Evolutionary conservation across 179 eudicot genomes (phyloP), one percentile per base, ranked within the genome.

Genomic region (Spinacia oleracea): DNA sequence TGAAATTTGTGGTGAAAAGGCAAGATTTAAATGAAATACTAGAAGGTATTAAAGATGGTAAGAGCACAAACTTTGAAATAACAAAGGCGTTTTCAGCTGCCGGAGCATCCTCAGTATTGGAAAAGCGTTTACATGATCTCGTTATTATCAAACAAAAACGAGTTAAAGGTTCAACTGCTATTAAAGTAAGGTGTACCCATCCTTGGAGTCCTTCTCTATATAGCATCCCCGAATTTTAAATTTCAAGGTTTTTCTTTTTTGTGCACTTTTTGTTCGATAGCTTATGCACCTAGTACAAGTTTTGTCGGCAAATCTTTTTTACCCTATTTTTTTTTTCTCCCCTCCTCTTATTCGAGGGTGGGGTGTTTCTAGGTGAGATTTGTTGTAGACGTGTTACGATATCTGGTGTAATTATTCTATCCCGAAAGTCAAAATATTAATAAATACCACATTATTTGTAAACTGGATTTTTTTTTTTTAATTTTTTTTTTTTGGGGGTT

Each of bases 121-220:
- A 70, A 72, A 78, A 70, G 32, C 70, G 81, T 45, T 72, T 78
- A 70, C 76, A 78, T 71, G 53, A 77, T 77, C 80, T 69, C 21
- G 65, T 68, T 10, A 56, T 38, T 40, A 32, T 77, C 25, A 77
- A 72, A 46, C 60, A 79, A 79, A 67, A 50, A 73, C 51, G 58
- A 56, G 42, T 42, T 16, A 31, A 56, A 70, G 67, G 63, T 10
- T 77, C 75, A 9, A 55, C 75, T 20, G 38, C 45, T 21, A 53
- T 70, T 29, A 73, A 23, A 79, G 63, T 76, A 53, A 80, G 72
- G 29, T 74, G 78, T 68, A 43, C 58, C 5, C 64, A 35, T 70
- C 40, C 75, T 67, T 80, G 83, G 83, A 80, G 70, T 8, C 83
- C 83, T 27, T 65, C 79, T 68, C 32, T 80, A 3, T 60, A 59